A percentile compares a stretch with the other conserved stretches of the same genome.
Evolutionary conservation across 1,284 basidiomycete genomes (phyloP).

Genomic region (Puccinia hordei): DNA sequence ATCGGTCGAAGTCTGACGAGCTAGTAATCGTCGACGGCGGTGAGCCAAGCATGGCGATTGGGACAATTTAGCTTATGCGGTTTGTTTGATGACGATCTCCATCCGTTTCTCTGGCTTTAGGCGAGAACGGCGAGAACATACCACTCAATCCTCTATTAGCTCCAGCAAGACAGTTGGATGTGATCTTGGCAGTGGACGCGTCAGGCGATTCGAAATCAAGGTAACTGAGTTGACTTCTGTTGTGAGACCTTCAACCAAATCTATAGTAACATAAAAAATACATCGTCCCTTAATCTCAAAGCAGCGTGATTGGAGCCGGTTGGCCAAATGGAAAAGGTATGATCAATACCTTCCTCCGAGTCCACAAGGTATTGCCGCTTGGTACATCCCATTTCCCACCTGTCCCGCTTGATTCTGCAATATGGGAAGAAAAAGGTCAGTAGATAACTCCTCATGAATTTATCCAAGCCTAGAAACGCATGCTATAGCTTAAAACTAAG

Average conservation of each 20-base stretch:
- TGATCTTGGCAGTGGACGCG: slow-evolving; percentile 70
- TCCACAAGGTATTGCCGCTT: slow-evolving; percentile 12
- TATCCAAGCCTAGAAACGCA: background rate
- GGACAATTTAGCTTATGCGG: background rate
- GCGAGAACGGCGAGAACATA: slow-evolving; percentile 57
- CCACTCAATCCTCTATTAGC: slow-evolving; percentile 68
- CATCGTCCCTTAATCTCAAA: background rate
- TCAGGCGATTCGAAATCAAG: slow-evolving; percentile 64
- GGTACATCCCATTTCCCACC: slow-evolving; percentile 24
- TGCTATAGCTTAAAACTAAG: background rate
- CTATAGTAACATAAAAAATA: background rate
- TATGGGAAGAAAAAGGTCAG: slow-evolving; percentile 40
- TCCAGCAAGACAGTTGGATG: slow-evolving; percentile 66
- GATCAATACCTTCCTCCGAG: slow-evolving; percentile 57
- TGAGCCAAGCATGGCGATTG: slow-evolving; percentile 51
- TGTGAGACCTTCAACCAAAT: slow-evolving; percentile 56
- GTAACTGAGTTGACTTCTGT: slow-evolving; percentile 68
- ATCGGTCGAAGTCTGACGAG: slow-evolving; percentile 56
- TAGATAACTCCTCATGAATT: too few relatives aligned
- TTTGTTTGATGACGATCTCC: background rate
- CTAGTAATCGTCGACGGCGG: slow-evolving; percentile 63
- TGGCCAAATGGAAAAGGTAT: slow-evolving; percentile 70
- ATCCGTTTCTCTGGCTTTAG: background rate
- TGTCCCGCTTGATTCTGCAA: slow-evolving; percentile 15
- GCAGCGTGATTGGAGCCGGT: slow-evolving; percentile 55